Conservation (phyloP, 2,329 filamentous ascomycete genomes). For the Colletotrichum godetiae region DNA sequence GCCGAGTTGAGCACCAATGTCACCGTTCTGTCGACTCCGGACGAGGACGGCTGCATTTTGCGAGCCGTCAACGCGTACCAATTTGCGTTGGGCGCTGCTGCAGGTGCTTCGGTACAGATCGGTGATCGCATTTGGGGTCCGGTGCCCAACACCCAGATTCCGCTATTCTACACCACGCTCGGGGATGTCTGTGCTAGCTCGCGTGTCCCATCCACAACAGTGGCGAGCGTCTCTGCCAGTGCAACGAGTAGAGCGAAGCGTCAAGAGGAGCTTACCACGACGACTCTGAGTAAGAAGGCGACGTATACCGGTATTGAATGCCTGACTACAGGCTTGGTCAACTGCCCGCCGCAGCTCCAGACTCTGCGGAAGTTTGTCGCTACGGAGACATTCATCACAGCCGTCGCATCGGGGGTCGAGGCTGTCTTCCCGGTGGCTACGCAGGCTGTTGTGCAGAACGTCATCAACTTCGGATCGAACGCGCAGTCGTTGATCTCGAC, state of each 20-base stretch:
- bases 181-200: slow-evolving; percentile 49
- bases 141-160: slow-evolving; percentile 54
- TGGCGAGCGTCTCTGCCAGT: slow-evolving; percentile 37
- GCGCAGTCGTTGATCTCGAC: slow-evolving; percentile 12
- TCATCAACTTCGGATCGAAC: slow-evolving; percentile 13
- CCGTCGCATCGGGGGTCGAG: slow-evolving; percentile 50
- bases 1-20: slow-evolving; percentile 66
- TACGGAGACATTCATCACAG: slow-evolving; percentile 53
- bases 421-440: slow-evolving; percentile 48
- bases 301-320: slow-evolving; percentile 60
- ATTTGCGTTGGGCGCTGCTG: slow-evolving; percentile 63
- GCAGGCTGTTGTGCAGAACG: not conserved
- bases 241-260: slow-evolving; percentile 36
- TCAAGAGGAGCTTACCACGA: slow-evolving; percentile 48
- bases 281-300: slow-evolving; percentile 39
- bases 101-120: slow-evolving; percentile 62
- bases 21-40: slow-evolving; percentile 48
- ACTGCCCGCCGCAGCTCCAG: slow-evolving; percentile 64
- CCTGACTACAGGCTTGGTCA: slow-evolving; percentile 50
- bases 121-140: slow-evolving; percentile 61
- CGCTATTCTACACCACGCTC: slow-evolving; percentile 65
- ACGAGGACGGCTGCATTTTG: slow-evolving; percentile 54
- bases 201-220: slow-evolving; percentile 40
- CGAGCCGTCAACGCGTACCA: slow-evolving; percentile 61
- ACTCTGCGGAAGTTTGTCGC: slow-evolving; percentile 52